Evolutionary conservation across 2,329 filamentous ascomycete genomes (phyloP), one percentile per base, ranked within the genome.

Genomic region (Fusarium goolgardi): DNA sequence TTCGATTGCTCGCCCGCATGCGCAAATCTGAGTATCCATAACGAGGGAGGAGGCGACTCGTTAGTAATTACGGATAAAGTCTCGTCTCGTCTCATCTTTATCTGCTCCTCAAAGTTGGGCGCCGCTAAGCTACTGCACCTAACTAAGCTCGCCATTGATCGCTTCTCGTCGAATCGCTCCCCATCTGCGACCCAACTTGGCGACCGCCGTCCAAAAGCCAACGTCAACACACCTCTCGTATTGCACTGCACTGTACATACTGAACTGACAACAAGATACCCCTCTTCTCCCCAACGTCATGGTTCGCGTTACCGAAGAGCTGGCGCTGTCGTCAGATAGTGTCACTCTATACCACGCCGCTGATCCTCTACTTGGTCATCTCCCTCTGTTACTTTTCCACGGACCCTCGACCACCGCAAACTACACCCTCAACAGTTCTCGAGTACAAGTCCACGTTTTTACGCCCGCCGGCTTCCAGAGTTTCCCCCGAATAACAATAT

Each of bases 361-460:
- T 78, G 96, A 99, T 80, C 89, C 93, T 64, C 83, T 94, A 70
- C 90, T 96, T 58, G 90, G 90, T 79, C 87, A 94, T 81, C 85
- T 94, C 66, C 89, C 94, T 52, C 85, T 98, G 72, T 85, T 98
- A 71, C 86, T 97, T 78, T 97, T 98, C 84, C 93, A 97, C 79
- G 95, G 95, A 16, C 88, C 94, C 18, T 95, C 95, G 46, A 94
- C 94, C 31, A 96, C 93, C 43, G 90, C 92, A 74, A 96, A 97
- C 80, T 91, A 91, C 70, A 93, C 89, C 49, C 88, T 90, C 75
- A 96, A 93, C 80, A 95, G 91, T 81, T 97, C 95, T 67, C 91
- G 96, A 79, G 94, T 98, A 71, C 95, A 98, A 82, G 88, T 96
- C 69, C 96, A 98, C 80, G 88, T 99, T 79, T 93, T 96, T 81